phyloP scores from a whole-genome alignment of 192 early-diverging fungal genomes.

The Backusella parvicylindrica region DNA sequence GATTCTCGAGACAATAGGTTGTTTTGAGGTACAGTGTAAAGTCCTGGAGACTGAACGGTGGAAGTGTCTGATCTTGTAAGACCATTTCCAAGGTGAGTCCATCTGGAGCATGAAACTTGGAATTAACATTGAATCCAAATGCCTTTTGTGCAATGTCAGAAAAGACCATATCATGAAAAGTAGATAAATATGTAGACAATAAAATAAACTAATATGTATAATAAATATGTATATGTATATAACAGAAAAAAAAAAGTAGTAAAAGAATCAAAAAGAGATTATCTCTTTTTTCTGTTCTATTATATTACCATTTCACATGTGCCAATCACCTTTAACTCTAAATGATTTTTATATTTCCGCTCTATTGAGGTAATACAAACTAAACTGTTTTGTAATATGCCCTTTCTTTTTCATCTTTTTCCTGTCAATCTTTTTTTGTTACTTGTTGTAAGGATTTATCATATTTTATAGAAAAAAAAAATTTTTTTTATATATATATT shows the following conservation, averaged over 20 bases:
- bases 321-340: background rate
- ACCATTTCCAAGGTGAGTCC: constrained; percentile 24
- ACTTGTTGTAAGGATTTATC: background rate
- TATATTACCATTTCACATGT: background rate
- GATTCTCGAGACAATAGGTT: constrained; percentile 38
- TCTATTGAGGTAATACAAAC: background rate
- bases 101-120: background rate
- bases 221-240: too few relatives aligned
- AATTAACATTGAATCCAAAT: background rate
- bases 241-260: background rate
- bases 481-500: too few relatives aligned
- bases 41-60: constrained; percentile 19
- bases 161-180: constrained; percentile 1
- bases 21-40: constrained; percentile 33
- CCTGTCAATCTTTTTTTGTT: background rate
- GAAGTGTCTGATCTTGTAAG: constrained; percentile 14
- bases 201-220: too few relatives aligned
- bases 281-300: background rate
- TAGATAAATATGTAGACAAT: background rate
- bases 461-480: background rate
- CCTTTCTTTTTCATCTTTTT: background rate
- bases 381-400: background rate
- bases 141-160: constrained; percentile 4
- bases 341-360: background rate
- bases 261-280: background rate